Conservation (phyloP, 176 grass and related monocot genomes). For the Bonia amplexicaulis region DNA sequence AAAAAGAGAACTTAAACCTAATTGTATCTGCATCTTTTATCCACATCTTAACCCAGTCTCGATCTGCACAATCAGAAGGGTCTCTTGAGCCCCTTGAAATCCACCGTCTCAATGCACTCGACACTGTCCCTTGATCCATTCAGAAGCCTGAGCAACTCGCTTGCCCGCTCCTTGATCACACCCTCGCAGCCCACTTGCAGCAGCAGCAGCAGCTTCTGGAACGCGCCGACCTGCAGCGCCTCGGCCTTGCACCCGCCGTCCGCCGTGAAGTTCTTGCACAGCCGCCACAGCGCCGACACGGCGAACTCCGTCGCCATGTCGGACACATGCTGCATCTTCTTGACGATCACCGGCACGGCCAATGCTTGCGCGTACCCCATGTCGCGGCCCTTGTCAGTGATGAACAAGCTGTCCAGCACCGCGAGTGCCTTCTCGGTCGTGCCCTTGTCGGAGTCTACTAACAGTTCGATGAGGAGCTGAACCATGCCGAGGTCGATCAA, state of each 20-base stretch:
- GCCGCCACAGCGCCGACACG: constrained; percentile 68
- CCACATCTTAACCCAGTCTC: constrained; percentile 2
- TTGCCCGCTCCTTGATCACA: constrained; percentile 41
- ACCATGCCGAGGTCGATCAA: constrained; percentile 41
- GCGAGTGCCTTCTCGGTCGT: constrained; percentile 78
- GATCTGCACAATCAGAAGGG: constrained; percentile 40
- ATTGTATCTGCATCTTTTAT: constrained; percentile 20
- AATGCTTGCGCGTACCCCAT: constrained; percentile 40
- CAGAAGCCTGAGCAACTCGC: constrained; percentile 53
- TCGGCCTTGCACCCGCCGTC: background rate
- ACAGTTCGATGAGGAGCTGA: constrained; percentile 44
- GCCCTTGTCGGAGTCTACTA: constrained; percentile 69
- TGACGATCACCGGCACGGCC: constrained; percentile 67
- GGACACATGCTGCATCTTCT: constrained; percentile 69
- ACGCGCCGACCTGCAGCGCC: constrained; percentile 39
- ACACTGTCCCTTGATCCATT: constrained; percentile 36
- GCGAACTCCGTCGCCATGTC: constrained; percentile 75
- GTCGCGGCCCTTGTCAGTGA: constrained; percentile 38
- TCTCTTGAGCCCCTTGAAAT: constrained; percentile 78
- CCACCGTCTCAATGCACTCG: constrained; percentile 58
- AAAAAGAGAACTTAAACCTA: constrained; percentile 23
- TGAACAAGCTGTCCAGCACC: constrained; percentile 51
- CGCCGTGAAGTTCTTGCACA: constrained; percentile 52
- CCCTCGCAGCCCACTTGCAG: constrained; percentile 41
- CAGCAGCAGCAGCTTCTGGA: constrained; percentile 58